Evolutionary conservation across 2,329 filamentous ascomycete species (phyloP).

Genomic region (Xylariales sp.): DNA sequence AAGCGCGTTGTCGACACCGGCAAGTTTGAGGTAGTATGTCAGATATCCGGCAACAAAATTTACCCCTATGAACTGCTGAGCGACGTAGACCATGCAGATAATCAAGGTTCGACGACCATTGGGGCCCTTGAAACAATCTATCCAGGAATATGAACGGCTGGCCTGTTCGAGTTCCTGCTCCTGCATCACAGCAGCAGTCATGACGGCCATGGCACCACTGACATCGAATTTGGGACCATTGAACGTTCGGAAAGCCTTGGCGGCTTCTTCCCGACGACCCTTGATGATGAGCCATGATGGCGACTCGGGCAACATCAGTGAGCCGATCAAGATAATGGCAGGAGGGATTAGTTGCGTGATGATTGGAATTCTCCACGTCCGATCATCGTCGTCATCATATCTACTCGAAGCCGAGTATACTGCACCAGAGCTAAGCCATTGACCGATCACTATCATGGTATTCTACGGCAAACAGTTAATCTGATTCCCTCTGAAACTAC

Average conservation of each 20-base stretch:
- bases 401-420: conserved; percentile 18
- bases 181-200: too few relatives aligned
- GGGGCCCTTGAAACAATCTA: conserved; percentile 24
- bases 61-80: conserved; percentile 26
- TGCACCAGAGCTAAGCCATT: conserved; percentile 23
- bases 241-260: too few relatives aligned
- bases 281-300: too few relatives aligned
- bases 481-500: too few relatives aligned
- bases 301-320: neutral
- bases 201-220: too few relatives aligned
- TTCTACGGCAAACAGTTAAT: conserved; percentile 13
- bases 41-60: conserved; percentile 26
- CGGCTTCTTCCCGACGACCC: too few relatives aligned
- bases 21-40: too few relatives aligned
- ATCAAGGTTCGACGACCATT: conserved; percentile 25
- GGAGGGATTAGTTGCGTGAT: conserved; percentile 26
- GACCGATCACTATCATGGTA: conserved; percentile 28
- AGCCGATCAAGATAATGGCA: conserved; percentile 15
- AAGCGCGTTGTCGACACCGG: too few relatives aligned
- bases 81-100: conserved; percentile 27
- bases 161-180: conserved; percentile 18
- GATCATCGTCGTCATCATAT: conserved; percentile 15
- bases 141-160: conserved; percentile 15
- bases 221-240: too few relatives aligned
- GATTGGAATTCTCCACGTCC: conserved; percentile 25